Evolutionary conservation across 2,329 filamentous ascomycete genomes (phyloP).

Genomic region (Chaetothyriales sp.): DNA sequence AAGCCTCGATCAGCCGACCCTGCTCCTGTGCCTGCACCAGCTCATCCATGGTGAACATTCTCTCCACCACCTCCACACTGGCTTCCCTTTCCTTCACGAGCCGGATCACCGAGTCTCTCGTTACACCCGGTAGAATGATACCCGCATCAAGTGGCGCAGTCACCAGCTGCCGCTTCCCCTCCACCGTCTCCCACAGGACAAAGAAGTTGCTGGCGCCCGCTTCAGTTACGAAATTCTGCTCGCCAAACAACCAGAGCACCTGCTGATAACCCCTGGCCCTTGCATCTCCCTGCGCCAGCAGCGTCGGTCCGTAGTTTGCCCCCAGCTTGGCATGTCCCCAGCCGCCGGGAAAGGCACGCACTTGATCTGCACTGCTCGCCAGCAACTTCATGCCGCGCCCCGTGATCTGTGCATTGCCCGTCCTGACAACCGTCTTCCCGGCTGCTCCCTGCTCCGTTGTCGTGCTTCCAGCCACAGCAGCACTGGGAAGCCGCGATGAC

Average conservation of each 20-base stretch:
- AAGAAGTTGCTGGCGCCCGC: slow-evolving; percentile 91
- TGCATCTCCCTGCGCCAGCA: slow-evolving; percentile 67
- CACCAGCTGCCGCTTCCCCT: slow-evolving; percentile 55
- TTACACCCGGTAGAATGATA: slow-evolving; percentile 79
- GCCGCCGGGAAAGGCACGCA: slow-evolving; percentile 84
- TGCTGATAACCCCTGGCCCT: slow-evolving; percentile 64
- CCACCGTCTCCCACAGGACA: slow-evolving; percentile 50
- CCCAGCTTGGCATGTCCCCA: slow-evolving; percentile 88
- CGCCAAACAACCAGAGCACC: slow-evolving; percentile 84
- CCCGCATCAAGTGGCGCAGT: slow-evolving; percentile 73
- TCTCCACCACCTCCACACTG: slow-evolving; percentile 71
- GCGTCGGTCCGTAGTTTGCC: slow-evolving; percentile 79
- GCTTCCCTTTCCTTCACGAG: slow-evolving; percentile 44
- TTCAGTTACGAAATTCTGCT: slow-evolving; percentile 68
- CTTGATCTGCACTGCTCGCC: slow-evolving; percentile 66
- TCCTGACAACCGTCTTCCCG: slow-evolving; percentile 16
- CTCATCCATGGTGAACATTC: slow-evolving; percentile 69
- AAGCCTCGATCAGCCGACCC: slow-evolving; percentile 68
- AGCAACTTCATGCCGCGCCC: slow-evolving; percentile 29
- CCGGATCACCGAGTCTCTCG: slow-evolving; percentile 65
- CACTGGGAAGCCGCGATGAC: neutral
- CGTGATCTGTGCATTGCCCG: neutral
- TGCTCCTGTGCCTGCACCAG: slow-evolving; percentile 58
- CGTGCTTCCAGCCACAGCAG: neutral
- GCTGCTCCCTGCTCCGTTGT: neutral